A percentile compares a stretch with the other conserved stretches of the same genome.
Evolutionary conservation across 2,329 filamentous ascomycete genomes (phyloP).

Genomic region (Bisporella sp.): DNA sequence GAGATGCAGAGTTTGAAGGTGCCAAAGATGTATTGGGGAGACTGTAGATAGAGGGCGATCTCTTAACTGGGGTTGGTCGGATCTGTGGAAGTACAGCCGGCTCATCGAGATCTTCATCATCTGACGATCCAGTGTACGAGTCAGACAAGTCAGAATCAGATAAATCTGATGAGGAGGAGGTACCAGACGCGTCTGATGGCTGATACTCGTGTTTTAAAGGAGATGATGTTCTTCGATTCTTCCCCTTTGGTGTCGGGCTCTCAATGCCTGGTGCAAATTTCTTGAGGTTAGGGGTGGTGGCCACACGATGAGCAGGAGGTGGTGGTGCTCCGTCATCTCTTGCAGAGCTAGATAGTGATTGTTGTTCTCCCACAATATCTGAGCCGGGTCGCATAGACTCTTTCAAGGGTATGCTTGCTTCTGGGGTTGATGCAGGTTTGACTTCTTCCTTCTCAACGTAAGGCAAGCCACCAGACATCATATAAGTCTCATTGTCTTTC

Average conservation of each 20-base stretch:
- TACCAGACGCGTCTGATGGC: constrained; percentile 65
- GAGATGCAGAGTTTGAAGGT: constrained; percentile 77
- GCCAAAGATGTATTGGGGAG: constrained; percentile 38
- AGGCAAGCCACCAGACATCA: constrained; percentile 2
- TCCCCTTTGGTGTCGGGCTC: constrained; percentile 16
- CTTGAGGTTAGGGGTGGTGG: constrained; percentile 40
- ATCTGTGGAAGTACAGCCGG: constrained; percentile 30
- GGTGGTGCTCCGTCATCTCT: constrained; percentile 13
- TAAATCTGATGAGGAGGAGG: constrained; percentile 31
- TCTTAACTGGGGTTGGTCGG: constrained; percentile 19
- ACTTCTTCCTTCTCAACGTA: constrained; percentile 10
- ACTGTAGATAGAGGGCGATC: constrained; percentile 20
- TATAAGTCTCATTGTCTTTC: no score
- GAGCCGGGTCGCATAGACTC: constrained; percentile 15
- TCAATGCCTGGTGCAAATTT: constrained; percentile 17
- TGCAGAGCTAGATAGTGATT: background rate
- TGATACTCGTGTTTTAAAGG: constrained; percentile 96
- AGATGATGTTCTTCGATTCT: constrained; percentile 72
- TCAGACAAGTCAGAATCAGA: constrained; percentile 40
- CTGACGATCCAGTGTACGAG: constrained; percentile 45
- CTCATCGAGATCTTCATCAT: constrained; percentile 45
- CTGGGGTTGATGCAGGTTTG: constrained; percentile 8
- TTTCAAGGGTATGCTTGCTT: constrained; percentile 9
- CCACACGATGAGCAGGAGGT: constrained; percentile 23
- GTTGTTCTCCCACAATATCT: constrained; percentile 5